A percentile compares a stretch with the other conserved stretches of the same genome.
Conservation (phyloP, 306 rosid species). For the Malus asiatica region DNA sequence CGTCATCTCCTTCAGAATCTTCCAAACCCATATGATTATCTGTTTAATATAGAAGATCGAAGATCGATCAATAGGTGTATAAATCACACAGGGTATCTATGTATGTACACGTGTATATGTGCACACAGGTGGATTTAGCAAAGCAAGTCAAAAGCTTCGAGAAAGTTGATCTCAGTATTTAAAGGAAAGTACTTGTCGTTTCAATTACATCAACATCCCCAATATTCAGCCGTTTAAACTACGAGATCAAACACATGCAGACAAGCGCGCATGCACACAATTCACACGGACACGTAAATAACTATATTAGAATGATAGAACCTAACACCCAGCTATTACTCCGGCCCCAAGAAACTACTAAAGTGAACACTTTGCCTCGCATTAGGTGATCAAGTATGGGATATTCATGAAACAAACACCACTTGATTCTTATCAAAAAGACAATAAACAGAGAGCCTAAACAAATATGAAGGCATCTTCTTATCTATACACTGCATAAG, state of each 20-base stretch:
- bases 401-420: background rate
- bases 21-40: conserved; percentile 32
- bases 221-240: background rate
- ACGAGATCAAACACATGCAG: background rate
- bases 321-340: background rate
- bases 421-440: background rate
- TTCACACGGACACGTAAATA: background rate
- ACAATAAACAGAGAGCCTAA: background rate
- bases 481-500: background rate
- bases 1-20: conserved; percentile 63
- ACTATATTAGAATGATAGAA: background rate
- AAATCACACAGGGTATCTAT: background rate
- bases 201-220: background rate
- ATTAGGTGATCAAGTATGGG: background rate
- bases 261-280: background rate
- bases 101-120: background rate
- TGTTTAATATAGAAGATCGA: conserved; percentile 14
- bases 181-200: background rate
- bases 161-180: background rate
- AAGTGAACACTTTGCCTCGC: background rate
- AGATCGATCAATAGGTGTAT: background rate
- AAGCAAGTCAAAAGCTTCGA: background rate
- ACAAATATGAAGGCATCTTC: background rate
- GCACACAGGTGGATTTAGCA: background rate
- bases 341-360: background rate